Evolutionary conservation across 1,284 basidiomycete species (phyloP), one percentile per base, ranked within the genome.

Genomic region (Puccinia novopanici): DNA sequence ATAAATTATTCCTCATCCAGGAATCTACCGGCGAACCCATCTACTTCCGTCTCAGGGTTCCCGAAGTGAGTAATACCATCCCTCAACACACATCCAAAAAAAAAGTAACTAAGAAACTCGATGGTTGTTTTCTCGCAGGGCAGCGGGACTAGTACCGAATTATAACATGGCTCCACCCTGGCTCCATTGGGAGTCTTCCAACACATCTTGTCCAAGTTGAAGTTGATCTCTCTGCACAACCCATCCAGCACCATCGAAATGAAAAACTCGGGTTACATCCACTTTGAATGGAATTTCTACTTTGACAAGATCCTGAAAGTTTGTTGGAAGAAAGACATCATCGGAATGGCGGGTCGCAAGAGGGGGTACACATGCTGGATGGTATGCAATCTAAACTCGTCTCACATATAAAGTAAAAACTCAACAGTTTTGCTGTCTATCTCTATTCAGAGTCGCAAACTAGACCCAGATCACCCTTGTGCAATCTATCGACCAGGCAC

Each of bases 321-420:
- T n/a, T n/a, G n/a, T n/a, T n/a, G n/a, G n/a, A n/a, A n/a, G n/a
- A n/a, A n/a, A n/a, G n/a, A n/a, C n/a, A n/a, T n/a, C n/a, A n/a
- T n/a, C n/a, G n/a, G 77, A n/a, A 45, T 79, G 55, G 34, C 65
- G 19, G 68, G 65, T 30, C 61, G 45, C n/a, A 72, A 70, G 42
- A 45, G 67, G 37, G 77, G 77, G 9, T 79, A 48, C 37, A 72
- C 77, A 15, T 79, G 77, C 57, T 79, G 77, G 77, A 71, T 79
- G 68, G 77, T 79, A 19, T 24, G 52, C 57, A n/a, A 19, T 0
- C 37, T 27, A 40, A 48, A 37, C 24, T 8, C 42, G 24, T 48
- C 40, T 19, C 45, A 45, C 52, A 48, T 24, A 34, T 54, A 17
- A 27, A 22, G 24, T 24, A 42, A 19, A 50, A 50, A 50, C 34